phyloP scores from a whole-genome alignment of 805 yeast species.

The Cyberlindnera euphorbiae region DNA sequence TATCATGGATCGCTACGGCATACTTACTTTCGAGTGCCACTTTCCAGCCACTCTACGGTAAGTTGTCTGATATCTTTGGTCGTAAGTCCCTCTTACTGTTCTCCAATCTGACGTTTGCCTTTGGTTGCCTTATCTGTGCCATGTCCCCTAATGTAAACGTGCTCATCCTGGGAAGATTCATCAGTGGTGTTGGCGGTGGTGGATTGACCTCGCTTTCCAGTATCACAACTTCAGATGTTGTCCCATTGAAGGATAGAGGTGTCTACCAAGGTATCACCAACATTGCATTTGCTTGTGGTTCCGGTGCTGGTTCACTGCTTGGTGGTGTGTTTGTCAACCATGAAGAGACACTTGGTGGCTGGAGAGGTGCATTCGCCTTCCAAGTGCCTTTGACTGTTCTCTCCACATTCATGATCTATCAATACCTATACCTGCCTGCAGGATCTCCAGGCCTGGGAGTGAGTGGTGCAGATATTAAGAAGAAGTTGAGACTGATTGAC shows the following conservation, averaged over 20 bases:
- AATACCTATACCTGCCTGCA: slow-evolving; percentile 35
- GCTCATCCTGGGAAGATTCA: slow-evolving; percentile 52
- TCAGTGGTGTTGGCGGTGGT: slow-evolving; percentile 89
- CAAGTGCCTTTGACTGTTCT: slow-evolving; percentile 49
- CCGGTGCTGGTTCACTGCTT: slow-evolving; percentile 62
- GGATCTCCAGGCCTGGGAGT: slow-evolving; percentile 54
- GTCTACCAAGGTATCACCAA: slow-evolving; percentile 80
- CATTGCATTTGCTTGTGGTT: slow-evolving; percentile 71
- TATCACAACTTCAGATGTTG: slow-evolving; percentile 72
- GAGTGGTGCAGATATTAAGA: slow-evolving; percentile 34
- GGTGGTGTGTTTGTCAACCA: slow-evolving; percentile 50
- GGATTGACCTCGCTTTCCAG: slow-evolving; percentile 73
- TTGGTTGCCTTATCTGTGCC: slow-evolving; percentile 56
- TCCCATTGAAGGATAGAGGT: slow-evolving; percentile 74
- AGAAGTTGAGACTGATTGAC: slow-evolving; percentile 53
- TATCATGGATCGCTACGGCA: slow-evolving; percentile 73
- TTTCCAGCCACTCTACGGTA: slow-evolving; percentile 70
- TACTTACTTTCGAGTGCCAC: slow-evolving; percentile 66
- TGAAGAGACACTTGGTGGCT: slow-evolving; percentile 35
- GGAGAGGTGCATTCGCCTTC: slow-evolving; percentile 44
- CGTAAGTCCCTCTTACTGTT: slow-evolving; percentile 47
- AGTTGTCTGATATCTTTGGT: slow-evolving; percentile 68
- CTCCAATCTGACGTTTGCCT: slow-evolving; percentile 50
- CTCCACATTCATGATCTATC: slow-evolving; percentile 38
- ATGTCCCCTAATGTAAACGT: slow-evolving; percentile 40